phyloP scores from a whole-genome alignment of 2,329 filamentous ascomycete species.

The Grosmannia huntii region DNA sequence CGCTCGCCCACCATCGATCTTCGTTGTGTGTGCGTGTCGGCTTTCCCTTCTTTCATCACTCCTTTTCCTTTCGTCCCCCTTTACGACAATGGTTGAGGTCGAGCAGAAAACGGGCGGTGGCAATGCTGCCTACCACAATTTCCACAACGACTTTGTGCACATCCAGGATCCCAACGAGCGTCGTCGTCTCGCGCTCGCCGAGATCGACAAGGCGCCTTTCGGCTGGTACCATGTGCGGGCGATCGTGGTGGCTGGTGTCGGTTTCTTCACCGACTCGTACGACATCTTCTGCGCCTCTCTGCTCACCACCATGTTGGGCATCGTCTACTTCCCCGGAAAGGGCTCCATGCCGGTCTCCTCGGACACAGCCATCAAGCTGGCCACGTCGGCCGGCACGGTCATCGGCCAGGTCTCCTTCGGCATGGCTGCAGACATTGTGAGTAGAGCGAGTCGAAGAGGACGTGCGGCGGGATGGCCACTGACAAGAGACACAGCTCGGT shows the following conservation, averaged over 20 bases:
- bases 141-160: conserved; percentile 38
- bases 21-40: background rate
- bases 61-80: background rate
- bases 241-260: conserved; percentile 66
- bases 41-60: conserved; percentile 1
- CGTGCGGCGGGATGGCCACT: background rate
- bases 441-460: background rate
- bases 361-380: conserved; percentile 75
- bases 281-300: conserved; percentile 70
- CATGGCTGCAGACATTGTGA: conserved; percentile 50
- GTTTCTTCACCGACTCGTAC: conserved; percentile 75
- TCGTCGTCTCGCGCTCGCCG: conserved; percentile 63
- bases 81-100: conserved; percentile 11
- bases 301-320: conserved; percentile 62
- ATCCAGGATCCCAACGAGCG: conserved; percentile 64
- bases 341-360: conserved; percentile 52
- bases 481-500: conserved; percentile 9
- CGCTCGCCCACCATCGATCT: conserved; percentile 3
- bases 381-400: conserved; percentile 73
- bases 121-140: conserved; percentile 64
- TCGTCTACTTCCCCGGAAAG: conserved; percentile 54
- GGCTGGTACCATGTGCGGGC: conserved; percentile 77
- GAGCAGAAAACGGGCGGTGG: conserved; percentile 43
- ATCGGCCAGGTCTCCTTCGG: conserved; percentile 74
- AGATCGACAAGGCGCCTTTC: conserved; percentile 71